Evolutionary conservation across 2,329 filamentous ascomycete genomes (phyloP), one percentile per base, ranked within the genome.

Genomic region (Verticillium tricorpus): DNA sequence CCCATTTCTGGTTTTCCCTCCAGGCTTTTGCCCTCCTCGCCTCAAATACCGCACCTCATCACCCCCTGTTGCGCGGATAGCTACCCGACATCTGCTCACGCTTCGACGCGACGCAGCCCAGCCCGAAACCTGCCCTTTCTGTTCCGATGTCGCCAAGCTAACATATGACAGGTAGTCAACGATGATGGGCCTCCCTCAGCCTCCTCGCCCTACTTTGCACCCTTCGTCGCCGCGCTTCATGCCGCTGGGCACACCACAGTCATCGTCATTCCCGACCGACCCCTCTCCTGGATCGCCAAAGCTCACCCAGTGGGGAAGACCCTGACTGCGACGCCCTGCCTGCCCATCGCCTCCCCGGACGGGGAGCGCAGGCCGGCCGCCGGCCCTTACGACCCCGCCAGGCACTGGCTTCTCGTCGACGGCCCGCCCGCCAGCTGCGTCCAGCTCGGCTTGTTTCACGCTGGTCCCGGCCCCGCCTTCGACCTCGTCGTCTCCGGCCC

Each of bases 201-300:
- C 66, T 78, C 83, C 67, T 86, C 84, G 56, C 84, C 84, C 3
- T 87, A 86, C 67, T 77, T 87, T 62, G 83, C 85, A 70, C 82
- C 82, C 40, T 78, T 87, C 61, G 76, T 86, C 58, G 69, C 77
- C 62, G 78, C 76, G 25, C 79, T 87, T 60, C 77, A 85, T 69
- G 71, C 77, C 60, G 82, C 85, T 54, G 87, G 87, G 32, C 89
- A 91, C 74, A 81, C 79, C 9, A 87, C 91, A 61, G 89, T 87
- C 11, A 88, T 92, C 32, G 82, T 89, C 57, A 80, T 92, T 3
- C 89, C 89, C 0, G 83, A 91, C 72, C 83, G 83, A 25, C 89
- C 92, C 71, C 82, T 89, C 66, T 90, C 87, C 63, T 92, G 89
- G 89, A 91, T 92, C 66, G 88, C 88, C 66, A 92, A 92, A 78